Base-by-base conservation (phyloP, 108 stramenopile genomes). In the Nitzschia sp. region DNA sequence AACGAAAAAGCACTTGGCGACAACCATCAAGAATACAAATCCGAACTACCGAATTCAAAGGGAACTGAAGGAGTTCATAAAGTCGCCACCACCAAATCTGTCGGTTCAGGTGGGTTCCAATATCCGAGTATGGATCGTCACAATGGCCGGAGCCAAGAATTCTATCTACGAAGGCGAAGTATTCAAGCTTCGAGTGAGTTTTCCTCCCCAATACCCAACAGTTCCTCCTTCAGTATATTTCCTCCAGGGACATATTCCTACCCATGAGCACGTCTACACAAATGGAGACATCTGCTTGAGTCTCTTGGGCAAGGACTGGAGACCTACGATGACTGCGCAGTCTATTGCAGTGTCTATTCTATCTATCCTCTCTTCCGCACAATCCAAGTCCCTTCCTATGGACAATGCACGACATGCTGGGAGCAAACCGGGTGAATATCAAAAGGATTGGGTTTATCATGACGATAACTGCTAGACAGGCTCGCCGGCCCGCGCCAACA, bases 261-360 rank as follows among this genome's bases (percentile, higher is more conserved):
- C 55, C 29, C 96, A 96, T 72, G 91, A 91, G 61, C 97, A 98
- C 73, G 95, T 97, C n/a, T 98, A 98, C 71, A 97, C 97, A 38
- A 98, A 98, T 80, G 97, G 97, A 21, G 97, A 98, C 69, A 98
- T 98, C 66, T 97, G 97, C 69, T 80, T 98, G 60, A 89, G 81
- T 58, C 69, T 98, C 52, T 75, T 98, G n/a, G 96, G 96, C 5
- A 88, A 91, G 54, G 97, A 93, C 71, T 98, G 97, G 97, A 66
- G 93, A 47, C 97, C 97, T 3, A 96, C 90, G 47, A 96, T 98
- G 93, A 97, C 96, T 38, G 96, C 93, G 27, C 93, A 95, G 72
- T 87, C 80, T 28, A 83, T 98, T 67, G 96, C 96, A 2, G 75
- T 95, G 22, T 81, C 80, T 31, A 97, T 98, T 61, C 75, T 96